Conservation (phyloP, 1,284 basidiomycete genomes). For the Ganoderma leucocontextum region DNA sequence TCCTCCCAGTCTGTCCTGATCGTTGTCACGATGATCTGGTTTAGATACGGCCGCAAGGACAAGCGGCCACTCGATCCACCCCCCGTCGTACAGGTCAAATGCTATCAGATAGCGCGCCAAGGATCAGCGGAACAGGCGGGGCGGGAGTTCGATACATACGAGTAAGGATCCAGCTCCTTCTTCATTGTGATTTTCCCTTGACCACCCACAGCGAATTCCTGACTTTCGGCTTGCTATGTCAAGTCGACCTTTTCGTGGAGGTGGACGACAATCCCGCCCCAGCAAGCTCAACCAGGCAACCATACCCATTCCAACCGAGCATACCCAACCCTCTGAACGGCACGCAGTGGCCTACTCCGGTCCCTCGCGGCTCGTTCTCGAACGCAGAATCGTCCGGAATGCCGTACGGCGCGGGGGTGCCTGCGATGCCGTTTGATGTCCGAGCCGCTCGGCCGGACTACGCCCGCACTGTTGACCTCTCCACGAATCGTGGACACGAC, state of each 20-base stretch:
- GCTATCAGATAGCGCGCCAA: constrained; percentile 38
- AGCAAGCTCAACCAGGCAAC: not conserved
- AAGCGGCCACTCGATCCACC: constrained; percentile 53
- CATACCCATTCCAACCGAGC: constrained; percentile 1
- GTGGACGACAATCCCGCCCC: not conserved
- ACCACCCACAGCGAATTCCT: constrained; percentile 6
- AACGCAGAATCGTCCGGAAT: not conserved
- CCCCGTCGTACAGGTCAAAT: constrained; percentile 47
- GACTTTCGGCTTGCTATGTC: constrained; percentile 65
- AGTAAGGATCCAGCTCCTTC: constrained; percentile 42
- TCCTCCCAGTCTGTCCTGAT: not conserved
- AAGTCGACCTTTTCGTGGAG: constrained; percentile 66
- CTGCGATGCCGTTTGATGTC: constrained; percentile 1
- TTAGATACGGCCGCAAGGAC: constrained; percentile 49
- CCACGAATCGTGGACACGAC: constrained; percentile 2
- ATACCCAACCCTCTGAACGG: not conserved
- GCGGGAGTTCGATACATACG: constrained; percentile 47
- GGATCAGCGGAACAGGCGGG: constrained; percentile 42
- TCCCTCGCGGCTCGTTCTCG: not conserved
- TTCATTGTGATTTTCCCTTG: not conserved
- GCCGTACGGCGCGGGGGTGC: not conserved
- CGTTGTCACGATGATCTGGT: not conserved
- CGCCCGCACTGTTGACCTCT: not conserved
- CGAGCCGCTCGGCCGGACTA: constrained; percentile 4
- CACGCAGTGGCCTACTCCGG: not conserved